phyloP scores from a whole-genome alignment of 2,329 filamentous ascomycete genomes.

The Verticillium isaacii region DNA sequence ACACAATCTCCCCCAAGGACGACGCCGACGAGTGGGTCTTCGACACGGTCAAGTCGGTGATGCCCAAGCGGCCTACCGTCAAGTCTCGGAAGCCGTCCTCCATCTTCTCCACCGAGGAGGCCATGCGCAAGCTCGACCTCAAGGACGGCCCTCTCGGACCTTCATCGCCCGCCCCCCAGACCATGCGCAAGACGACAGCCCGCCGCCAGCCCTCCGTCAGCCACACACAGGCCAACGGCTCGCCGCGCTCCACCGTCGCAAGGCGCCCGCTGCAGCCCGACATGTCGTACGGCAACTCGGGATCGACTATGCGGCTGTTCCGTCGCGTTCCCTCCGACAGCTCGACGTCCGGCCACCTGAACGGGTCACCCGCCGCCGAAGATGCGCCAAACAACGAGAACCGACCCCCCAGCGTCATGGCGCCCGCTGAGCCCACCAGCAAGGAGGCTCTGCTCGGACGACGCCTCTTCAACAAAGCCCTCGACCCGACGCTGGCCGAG shows the following conservation, averaged over 20 bases:
- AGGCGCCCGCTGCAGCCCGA: conserved; percentile 84
- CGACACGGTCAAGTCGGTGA: conserved; percentile 79
- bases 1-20: conserved; percentile 60
- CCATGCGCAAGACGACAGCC: conserved; percentile 57
- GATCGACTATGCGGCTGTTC: conserved; percentile 88
- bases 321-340: conserved; percentile 75
- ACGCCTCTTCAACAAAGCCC: conserved; percentile 72
- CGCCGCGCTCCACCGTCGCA: conserved; percentile 36
- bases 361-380: conserved; percentile 29
- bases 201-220: conserved; percentile 41
- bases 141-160: conserved; percentile 56
- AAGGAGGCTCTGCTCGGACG: conserved; percentile 83
- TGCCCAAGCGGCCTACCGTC: conserved; percentile 48
- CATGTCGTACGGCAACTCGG: conserved; percentile 89
- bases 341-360: conserved; percentile 38
- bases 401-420: conserved; percentile 40
- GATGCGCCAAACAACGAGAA: conserved; percentile 59
- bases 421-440: conserved; percentile 52
- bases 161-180: conserved; percentile 46
- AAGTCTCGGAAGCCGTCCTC: conserved; percentile 53
- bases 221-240: conserved; percentile 30
- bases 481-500: conserved; percentile 82
- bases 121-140: conserved; percentile 54
- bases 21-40: conserved; percentile 92
- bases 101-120: conserved; percentile 54